phyloP scores from a whole-genome alignment of 2,329 filamentous ascomycete species.

The Xylariales sp. region DNA sequence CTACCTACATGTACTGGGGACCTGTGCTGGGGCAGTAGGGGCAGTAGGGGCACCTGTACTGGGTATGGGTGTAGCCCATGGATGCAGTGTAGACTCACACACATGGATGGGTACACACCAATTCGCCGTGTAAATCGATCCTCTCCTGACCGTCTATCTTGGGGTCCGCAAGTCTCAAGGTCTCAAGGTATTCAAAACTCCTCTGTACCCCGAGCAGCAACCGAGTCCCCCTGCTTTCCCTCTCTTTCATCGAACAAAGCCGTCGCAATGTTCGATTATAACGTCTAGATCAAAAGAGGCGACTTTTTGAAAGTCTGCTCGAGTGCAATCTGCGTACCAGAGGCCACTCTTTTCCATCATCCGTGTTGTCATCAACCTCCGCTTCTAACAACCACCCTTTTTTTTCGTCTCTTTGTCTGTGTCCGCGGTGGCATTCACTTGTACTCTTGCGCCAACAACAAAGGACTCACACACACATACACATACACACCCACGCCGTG shows the following conservation, averaged over 20 bases:
- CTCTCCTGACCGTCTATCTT: constrained; percentile 40
- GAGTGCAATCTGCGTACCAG: constrained; percentile 46
- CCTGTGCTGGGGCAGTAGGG: no score
- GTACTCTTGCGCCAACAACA: constrained; percentile 57
- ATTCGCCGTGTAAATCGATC: constrained; percentile 30
- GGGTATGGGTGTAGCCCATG: background rate
- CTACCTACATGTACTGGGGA: constrained; percentile 18
- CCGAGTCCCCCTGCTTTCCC: constrained; percentile 52
- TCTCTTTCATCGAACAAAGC: constrained; percentile 60
- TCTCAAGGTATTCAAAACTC: constrained; percentile 50
- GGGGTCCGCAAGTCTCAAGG: constrained; percentile 37
- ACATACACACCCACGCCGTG: constrained; percentile 20
- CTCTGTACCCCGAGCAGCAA: constrained; percentile 49
- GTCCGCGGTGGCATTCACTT: constrained; percentile 64
- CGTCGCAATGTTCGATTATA: constrained; percentile 66
- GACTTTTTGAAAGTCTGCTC: constrained; percentile 65
- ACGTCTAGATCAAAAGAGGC: constrained; percentile 62
- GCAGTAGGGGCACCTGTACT: background rate
- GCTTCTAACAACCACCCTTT: constrained; percentile 36
- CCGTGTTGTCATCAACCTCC: constrained; percentile 34
- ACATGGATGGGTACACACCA: constrained; percentile 34
- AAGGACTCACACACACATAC: constrained; percentile 30
- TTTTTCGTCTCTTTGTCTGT: constrained; percentile 31
- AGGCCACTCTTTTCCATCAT: constrained; percentile 34
- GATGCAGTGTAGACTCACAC: constrained; percentile 14